These are phyloP conservation scores for Penicillium odoratum DNA, from an alignment of 495 filamentous ascomycete species.

Conservation along the genomic window DNA sequence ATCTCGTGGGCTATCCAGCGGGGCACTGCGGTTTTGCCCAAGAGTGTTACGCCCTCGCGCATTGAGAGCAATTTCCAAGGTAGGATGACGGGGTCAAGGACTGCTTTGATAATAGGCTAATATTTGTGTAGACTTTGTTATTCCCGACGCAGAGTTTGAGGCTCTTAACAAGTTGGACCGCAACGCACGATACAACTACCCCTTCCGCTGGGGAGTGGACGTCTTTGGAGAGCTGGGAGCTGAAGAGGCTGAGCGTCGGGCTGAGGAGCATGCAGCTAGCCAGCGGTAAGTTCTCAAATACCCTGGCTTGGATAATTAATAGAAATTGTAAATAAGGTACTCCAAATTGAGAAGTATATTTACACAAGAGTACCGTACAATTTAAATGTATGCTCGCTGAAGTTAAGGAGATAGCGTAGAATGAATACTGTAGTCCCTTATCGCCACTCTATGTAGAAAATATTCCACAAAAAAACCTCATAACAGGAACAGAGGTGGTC, in stretches of 20 bases:
- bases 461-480: no score
- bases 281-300: conserved; percentile 22
- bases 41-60: conserved; percentile 57
- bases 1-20: conserved; percentile 83
- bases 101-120: conserved; percentile 7
- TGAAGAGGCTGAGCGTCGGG: conserved; percentile 44
- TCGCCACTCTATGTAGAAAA: no score
- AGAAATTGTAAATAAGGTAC: background rate
- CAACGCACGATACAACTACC: conserved; percentile 52
- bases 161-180: conserved; percentile 47
- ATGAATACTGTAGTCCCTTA: no score
- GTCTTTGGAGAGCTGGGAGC: conserved; percentile 50
- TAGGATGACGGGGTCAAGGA: conserved; percentile 4
- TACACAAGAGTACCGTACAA: no score
- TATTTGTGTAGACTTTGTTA: conserved; percentile 40
- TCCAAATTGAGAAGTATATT: background rate
- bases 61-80: conserved; percentile 60
- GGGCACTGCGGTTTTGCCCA: conserved; percentile 59
- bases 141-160: conserved; percentile 46
- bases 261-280: conserved; percentile 44
- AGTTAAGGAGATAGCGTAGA: no score
- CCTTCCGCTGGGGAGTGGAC: conserved; percentile 51
- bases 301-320: no score
- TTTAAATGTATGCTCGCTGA: no score
- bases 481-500: no score